phyloP scores from a whole-genome alignment of 805 yeast genomes.

The Kurtzmaniella cleridarum region DNA sequence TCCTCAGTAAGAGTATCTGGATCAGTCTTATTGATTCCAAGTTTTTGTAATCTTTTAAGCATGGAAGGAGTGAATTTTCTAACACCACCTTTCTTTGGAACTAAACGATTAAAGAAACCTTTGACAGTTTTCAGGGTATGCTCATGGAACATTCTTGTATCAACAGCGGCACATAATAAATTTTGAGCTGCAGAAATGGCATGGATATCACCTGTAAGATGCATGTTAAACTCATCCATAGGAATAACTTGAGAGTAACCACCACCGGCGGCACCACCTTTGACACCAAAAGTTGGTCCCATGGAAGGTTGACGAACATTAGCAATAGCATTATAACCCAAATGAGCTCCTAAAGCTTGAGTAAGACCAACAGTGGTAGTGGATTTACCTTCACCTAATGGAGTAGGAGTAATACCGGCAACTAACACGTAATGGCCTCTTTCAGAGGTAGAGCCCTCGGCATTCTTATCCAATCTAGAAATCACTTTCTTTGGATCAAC shows the following conservation, averaged over 20 bases:
- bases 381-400: constrained; percentile 96
- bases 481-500: constrained; percentile 45
- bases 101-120: constrained; percentile 78
- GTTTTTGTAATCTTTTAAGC: constrained; percentile 66
- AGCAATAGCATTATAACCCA: constrained; percentile 79
- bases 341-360: constrained; percentile 93
- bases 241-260: constrained; percentile 98
- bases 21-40: constrained; percentile 77
- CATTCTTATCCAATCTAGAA: constrained; percentile 49
- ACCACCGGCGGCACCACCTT: constrained; percentile 99
- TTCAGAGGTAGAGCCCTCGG: constrained; percentile 57
- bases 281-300: constrained; percentile 99
- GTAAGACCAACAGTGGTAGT: constrained; percentile 95
- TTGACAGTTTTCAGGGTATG: constrained; percentile 70
- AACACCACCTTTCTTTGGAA: constrained; percentile 77
- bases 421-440: constrained; percentile 88
- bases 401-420: constrained; percentile 98
- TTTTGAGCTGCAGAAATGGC: constrained; percentile 94
- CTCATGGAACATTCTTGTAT: constrained; percentile 96
- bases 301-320: constrained; percentile 96
- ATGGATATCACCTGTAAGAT: constrained; percentile 95
- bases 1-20: constrained; percentile 77
- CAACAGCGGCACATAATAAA: constrained; percentile 92
- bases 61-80: constrained; percentile 77
- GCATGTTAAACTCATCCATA: constrained; percentile 98